These are phyloP conservation scores for Cyberlindnera suaveolens DNA, from an alignment of 805 yeast genomes.

Conservation along the genomic window DNA sequence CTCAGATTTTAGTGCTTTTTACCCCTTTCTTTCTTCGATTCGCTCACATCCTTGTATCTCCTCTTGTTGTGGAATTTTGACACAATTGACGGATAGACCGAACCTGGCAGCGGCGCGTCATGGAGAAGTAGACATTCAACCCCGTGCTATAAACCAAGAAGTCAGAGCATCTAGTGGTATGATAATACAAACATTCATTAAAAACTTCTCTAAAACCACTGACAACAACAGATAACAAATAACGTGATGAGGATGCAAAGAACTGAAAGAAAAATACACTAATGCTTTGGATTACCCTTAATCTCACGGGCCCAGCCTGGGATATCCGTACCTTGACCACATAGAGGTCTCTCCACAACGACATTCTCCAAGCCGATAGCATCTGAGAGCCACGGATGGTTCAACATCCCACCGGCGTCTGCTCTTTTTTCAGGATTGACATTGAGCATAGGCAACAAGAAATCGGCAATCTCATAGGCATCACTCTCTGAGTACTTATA, in stretches of 20 bases:
- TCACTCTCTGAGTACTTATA: constrained; percentile 66
- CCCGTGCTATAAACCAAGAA: no score
- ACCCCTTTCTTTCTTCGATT: no score
- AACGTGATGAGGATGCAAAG: background rate
- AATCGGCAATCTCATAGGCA: constrained; percentile 68
- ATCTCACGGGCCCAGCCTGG: constrained; percentile 85
- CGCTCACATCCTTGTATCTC: no score
- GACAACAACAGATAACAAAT: background rate
- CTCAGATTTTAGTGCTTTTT: no score
- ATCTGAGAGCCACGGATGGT: constrained; percentile 78
- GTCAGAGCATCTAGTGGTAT: no score
- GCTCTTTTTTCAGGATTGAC: constrained; percentile 77
- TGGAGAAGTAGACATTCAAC: no score
- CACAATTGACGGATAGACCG: no score
- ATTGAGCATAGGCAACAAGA: constrained; percentile 76
- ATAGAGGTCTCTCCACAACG: constrained; percentile 62
- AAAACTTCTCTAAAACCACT: no score
- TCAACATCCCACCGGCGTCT: constrained; percentile 93
- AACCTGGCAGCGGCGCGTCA: no score
- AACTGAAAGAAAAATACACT: constrained; percentile 1
- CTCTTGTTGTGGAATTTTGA: no score
- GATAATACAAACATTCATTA: no score
- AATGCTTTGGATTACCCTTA: constrained; percentile 34
- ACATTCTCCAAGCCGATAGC: constrained; percentile 72
- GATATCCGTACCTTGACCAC: constrained; percentile 81